Evolutionary conservation across 2,329 filamentous ascomycete species (phyloP).

Genomic region (Ceratocystis eucalypticola): DNA sequence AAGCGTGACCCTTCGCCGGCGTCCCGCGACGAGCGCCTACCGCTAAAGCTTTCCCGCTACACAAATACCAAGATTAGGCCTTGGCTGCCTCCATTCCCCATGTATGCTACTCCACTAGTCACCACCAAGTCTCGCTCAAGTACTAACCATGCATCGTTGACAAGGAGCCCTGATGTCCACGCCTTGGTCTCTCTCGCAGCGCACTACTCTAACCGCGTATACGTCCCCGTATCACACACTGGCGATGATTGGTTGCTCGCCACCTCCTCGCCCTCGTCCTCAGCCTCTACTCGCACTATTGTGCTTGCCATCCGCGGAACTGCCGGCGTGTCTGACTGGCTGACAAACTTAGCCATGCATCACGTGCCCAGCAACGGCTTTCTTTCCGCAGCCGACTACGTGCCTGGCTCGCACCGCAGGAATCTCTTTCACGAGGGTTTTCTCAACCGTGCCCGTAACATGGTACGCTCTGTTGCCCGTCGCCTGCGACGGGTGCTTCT

Average conservation of each 20-base stretch:
- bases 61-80: constrained; percentile 61
- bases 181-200: constrained; percentile 67
- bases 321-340: constrained; percentile 72
- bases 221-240: constrained; percentile 55
- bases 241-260: constrained; percentile 71
- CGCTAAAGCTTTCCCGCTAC: constrained; percentile 62
- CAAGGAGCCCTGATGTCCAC: constrained; percentile 59
- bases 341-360: constrained; percentile 61
- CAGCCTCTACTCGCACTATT: constrained; percentile 47
- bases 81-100: constrained; percentile 51
- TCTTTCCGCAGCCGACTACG: constrained; percentile 28
- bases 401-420: constrained; percentile 27
- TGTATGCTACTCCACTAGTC: constrained; percentile 34
- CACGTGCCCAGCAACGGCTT: constrained; percentile 55
- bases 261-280: constrained; percentile 39
- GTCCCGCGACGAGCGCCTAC: constrained; percentile 31
- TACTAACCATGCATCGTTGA: background rate
- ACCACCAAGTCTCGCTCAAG: too few relatives aligned
- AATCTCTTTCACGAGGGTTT: constrained; percentile 77
- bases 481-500: constrained; percentile 32
- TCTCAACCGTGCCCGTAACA: constrained; percentile 58
- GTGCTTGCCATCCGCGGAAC: constrained; percentile 76
- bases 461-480: constrained; percentile 56
- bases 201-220: constrained; percentile 62
- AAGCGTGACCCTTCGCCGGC: background rate